Evolutionary conservation across 495 filamentous ascomycete genomes (phyloP).

Genomic region (Trichocladium antarcticum): DNA sequence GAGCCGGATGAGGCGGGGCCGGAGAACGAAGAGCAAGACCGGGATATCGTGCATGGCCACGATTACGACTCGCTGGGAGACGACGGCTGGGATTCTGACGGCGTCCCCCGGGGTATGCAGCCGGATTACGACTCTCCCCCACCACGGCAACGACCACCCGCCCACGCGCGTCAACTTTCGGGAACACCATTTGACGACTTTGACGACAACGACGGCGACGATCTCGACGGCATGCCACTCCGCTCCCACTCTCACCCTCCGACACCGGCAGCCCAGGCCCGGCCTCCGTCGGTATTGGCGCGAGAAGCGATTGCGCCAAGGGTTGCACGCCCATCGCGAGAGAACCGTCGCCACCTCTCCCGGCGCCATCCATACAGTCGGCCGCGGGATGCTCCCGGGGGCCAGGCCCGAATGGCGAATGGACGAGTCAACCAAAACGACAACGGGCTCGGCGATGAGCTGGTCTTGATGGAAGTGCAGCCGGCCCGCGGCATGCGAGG

Average conservation of each 20-base stretch:
- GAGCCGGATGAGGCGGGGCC: neutral
- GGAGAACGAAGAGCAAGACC: neutral
- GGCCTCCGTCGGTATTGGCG: too few species aligned
- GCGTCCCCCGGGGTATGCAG: too few species aligned
- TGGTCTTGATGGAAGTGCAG: slow-evolving; percentile 4
- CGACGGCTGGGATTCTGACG: neutral
- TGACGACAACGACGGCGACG: neutral
- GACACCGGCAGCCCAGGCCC: too few species aligned
- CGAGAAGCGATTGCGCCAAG: too few species aligned
- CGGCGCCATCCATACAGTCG: neutral
- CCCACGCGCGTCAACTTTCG: too few species aligned
- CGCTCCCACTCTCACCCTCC: too few species aligned
- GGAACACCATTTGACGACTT: neutral
- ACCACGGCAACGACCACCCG: too few species aligned
- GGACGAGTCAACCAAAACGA: slow-evolving; percentile 14
- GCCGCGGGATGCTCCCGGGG: neutral
- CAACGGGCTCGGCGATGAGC: slow-evolving; percentile 5
- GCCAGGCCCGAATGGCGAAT: neutral
- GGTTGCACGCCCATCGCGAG: neutral
- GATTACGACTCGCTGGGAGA: neutral
- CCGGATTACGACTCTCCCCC: too few species aligned
- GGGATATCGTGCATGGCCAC: neutral
- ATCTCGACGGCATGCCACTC: too few species aligned
- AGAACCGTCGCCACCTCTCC: neutral
- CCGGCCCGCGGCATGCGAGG: neutral